Conservation (phyloP, 768 basidiomycete species). For the Russula sp. region DNA sequence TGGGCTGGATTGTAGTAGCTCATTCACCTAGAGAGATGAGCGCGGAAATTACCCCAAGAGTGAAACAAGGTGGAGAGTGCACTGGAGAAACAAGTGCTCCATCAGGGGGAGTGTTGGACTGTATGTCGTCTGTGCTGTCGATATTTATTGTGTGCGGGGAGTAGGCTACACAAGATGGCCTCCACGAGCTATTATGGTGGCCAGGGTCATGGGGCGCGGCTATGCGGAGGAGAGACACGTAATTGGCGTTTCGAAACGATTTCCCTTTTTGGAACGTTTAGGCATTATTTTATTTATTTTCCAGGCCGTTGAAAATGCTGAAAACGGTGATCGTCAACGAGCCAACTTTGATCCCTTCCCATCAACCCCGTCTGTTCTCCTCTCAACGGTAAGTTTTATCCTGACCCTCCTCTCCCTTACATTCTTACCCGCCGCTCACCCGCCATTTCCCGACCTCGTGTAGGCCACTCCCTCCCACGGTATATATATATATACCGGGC, state of each 20-base stretch:
- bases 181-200: neutral
- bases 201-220: neutral
- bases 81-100: neutral
- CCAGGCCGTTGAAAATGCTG: no score
- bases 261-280: neutral
- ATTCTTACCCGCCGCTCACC: neutral
- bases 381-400: neutral
- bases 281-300: neutral
- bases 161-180: neutral
- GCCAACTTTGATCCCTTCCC: neutral
- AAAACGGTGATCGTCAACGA: neutral
- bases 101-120: neutral
- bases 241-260: neutral
- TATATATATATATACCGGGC: slow-evolving; percentile 12
- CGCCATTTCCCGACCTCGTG: neutral
- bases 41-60: slow-evolving; percentile 14
- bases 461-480: neutral
- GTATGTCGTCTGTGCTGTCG: neutral
- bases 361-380: neutral
- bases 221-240: neutral
- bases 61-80: slow-evolving; percentile 1
- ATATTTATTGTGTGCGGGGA: neutral
- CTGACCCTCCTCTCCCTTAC: neutral
- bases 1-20: neutral
- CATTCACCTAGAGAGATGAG: slow-evolving; percentile 9